Base-by-base conservation (phyloP, 2,329 filamentous ascomycete species). In the Diplodia seriata region DNA sequence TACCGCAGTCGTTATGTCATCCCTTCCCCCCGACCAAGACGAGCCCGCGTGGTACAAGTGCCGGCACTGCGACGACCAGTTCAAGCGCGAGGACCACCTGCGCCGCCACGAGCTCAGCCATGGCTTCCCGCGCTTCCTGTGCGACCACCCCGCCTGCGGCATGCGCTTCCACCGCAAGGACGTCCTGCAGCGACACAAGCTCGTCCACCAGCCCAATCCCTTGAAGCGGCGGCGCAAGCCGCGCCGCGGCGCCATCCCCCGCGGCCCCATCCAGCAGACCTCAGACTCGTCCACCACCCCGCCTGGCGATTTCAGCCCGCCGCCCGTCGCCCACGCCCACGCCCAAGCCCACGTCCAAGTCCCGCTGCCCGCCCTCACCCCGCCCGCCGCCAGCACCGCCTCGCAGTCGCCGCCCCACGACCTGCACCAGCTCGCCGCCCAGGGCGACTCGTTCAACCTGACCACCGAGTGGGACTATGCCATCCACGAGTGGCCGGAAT, bases 21-120 rank as follows among this genome's bases (percentile, higher is more conserved):
- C 64, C 36, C 15, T 50, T n/a, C n/a, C 53, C 15, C 36, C 33
- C 33, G 31, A 20, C 14, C 31, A 40, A 14, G 51, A 56, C 12
- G 53, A 66, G 40, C 47, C 64, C 23, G 68, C 63, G 38, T 69
- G 63, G 62, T 69, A 66, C 68, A 67, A 61, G 65, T 69, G 68
- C 66, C 47, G 38, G 33, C 59, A 69, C 66, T 69, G 68, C 56
- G 15, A 53, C 49, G 68, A 69, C 49, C 55, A 59, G 43, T 69
- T 69, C 61, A 64, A 66, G 54, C 65, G 68, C 51, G 68, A 69
- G 20, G 68, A 69, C 66, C 68, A 69, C 54, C 66, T 69, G 51
- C 68, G 68, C 29, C 66, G 68, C 33, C 68, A 69, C 50, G 68
- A 69, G 68, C 68, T 69, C 59, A 68, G 65, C 36, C 68, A 69